phyloP scores from a whole-genome alignment of 192 early-diverging fungal genomes.

The Linnemannia zychae region DNA sequence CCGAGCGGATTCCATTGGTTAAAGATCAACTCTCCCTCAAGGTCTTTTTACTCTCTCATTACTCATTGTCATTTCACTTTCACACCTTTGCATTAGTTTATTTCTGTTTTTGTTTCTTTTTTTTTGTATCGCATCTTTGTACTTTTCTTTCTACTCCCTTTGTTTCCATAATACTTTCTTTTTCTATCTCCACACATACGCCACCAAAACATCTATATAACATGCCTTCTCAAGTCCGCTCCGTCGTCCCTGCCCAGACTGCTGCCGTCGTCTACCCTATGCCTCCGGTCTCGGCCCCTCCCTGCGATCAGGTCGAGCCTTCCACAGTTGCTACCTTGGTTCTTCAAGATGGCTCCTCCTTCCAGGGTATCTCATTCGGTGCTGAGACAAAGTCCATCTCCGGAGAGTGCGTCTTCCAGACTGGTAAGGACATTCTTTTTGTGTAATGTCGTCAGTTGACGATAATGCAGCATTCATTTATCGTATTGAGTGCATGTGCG shows the following conservation, averaged over 20 bases:
- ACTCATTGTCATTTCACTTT: conserved; percentile 15
- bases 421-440: conserved; percentile 70
- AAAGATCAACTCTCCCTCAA: conserved; percentile 10
- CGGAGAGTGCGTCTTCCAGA: conserved; percentile 99
- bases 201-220: neutral
- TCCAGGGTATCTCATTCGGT: conserved; percentile 96
- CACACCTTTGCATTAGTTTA: conserved; percentile 13
- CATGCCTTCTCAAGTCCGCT: conserved; percentile 34
- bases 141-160: conserved; percentile 1
- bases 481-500: neutral
- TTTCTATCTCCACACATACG: neutral
- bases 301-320: conserved; percentile 47
- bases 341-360: conserved; percentile 87
- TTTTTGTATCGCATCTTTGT: conserved; percentile 20
- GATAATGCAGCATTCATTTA: too few species aligned
- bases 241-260: neutral
- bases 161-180: conserved; percentile 12
- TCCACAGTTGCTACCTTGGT: conserved; percentile 77
- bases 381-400: conserved; percentile 86
- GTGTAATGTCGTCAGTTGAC: neutral
- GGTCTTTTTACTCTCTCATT: conserved; percentile 3
- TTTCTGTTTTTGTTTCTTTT: conserved; percentile 16
- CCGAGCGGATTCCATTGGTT: conserved; percentile 13
- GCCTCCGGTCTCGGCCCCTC: conserved; percentile 51
- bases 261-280: conserved; percentile 6